phyloP scores from a whole-genome alignment of 768 basidiomycete species.

The Hygrophoropsis aurantiaca region DNA sequence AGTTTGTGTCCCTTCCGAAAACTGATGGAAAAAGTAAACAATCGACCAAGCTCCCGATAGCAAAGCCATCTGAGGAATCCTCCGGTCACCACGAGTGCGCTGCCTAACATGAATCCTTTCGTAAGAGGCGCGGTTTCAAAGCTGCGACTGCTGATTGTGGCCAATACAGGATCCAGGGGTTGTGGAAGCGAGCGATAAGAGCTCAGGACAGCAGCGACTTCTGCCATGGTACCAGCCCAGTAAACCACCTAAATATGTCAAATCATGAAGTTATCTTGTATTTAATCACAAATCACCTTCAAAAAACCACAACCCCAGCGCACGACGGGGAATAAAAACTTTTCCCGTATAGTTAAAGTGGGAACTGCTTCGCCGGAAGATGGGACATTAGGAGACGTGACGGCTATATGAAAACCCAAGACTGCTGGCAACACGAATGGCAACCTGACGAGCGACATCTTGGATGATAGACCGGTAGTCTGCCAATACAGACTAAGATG shows the following conservation, averaged over 20 bases:
- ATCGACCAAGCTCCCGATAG: slow-evolving; percentile 18
- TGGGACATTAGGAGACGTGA: slow-evolving; percentile 48
- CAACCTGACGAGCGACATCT: slow-evolving; percentile 35
- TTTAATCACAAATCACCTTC: slow-evolving; percentile 29
- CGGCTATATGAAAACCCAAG: slow-evolving; percentile 41
- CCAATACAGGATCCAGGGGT: too few relatives aligned
- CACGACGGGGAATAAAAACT: slow-evolving; percentile 29
- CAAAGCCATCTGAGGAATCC: slow-evolving; percentile 40
- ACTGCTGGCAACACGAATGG: slow-evolving; percentile 44
- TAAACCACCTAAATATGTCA: slow-evolving; percentile 37
- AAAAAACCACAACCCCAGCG: slow-evolving; percentile 31
- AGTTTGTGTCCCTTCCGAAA: slow-evolving; percentile 17
- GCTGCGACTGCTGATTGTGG: not conserved
- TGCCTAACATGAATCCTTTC: slow-evolving; percentile 33
- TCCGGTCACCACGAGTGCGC: slow-evolving; percentile 37
- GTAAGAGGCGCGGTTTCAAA: not conserved
- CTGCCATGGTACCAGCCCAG: slow-evolving; percentile 40
- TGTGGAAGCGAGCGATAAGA: not conserved
- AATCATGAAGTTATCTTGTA: not conserved
- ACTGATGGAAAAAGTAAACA: slow-evolving; percentile 19
- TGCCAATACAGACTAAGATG: too few relatives aligned
- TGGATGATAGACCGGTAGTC: too few relatives aligned
- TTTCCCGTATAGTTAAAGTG: slow-evolving; percentile 37
- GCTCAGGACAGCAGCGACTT: slow-evolving; percentile 32
- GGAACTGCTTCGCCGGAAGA: slow-evolving; percentile 32